Evolutionary conservation across 1,139 yeast genomes (phyloP).

Genomic region (Taphrina sp.): DNA sequence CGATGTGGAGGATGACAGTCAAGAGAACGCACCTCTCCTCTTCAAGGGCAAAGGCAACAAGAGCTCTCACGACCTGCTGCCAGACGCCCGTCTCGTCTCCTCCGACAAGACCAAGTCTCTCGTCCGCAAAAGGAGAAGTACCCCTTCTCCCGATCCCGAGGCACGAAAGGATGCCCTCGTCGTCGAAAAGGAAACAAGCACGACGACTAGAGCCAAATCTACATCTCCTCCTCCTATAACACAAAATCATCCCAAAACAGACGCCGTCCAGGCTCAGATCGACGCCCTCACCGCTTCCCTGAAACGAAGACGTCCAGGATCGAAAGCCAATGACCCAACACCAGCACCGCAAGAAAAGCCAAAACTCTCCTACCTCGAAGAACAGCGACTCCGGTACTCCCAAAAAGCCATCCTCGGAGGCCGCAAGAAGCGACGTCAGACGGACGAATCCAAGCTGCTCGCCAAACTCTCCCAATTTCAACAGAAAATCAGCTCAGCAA

Average conservation of each 20-base stretch:
- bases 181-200: background rate
- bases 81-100: conserved; percentile 42
- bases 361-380: conserved; percentile 36
- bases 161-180: background rate
- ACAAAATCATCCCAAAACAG: background rate
- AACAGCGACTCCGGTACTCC: conserved; percentile 36
- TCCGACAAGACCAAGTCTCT: conserved; percentile 23
- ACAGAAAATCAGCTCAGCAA: conserved; percentile 38
- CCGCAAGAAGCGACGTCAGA: conserved; percentile 29
- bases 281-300: conserved; percentile 23
- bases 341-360: conserved; percentile 8
- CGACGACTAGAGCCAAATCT: conserved; percentile 11
- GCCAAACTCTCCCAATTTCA: conserved; percentile 39
- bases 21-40: conserved; percentile 11
- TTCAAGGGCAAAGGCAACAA: conserved; percentile 44
- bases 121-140: conserved; percentile 9
- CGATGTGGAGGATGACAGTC: conserved; percentile 44
- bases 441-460: conserved; percentile 37
- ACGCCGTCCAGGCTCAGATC: conserved; percentile 20
- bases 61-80: conserved; percentile 53
- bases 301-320: conserved; percentile 4
- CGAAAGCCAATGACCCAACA: background rate
- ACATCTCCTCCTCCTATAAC: background rate
- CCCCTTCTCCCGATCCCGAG: background rate
- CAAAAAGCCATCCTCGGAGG: conserved; percentile 32